Percentiles rank a stretch among this genome's conserved stretches.
Conservation (phyloP, 257 asterid species). For the Solanum tarapatanum region DNA sequence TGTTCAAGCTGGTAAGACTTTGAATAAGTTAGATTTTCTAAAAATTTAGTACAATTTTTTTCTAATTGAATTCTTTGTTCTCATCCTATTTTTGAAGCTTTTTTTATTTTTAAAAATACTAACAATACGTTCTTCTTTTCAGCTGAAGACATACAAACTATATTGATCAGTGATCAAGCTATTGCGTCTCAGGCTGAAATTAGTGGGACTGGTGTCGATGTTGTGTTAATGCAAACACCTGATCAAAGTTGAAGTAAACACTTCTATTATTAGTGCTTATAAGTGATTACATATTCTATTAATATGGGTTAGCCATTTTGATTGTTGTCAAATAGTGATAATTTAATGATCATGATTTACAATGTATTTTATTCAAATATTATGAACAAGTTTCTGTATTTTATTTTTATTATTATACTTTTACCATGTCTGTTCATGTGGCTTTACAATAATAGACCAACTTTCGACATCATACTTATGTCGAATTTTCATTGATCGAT, state of each 20-base stretch:
- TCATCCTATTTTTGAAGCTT: neutral
- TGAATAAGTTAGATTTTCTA: neutral
- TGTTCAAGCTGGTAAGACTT: neutral
- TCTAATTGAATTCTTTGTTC: neutral
- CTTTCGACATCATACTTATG: neutral
- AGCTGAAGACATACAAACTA: neutral
- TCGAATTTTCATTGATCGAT: neutral
- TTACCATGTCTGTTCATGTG: neutral
- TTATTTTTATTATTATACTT: neutral
- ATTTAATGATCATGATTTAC: neutral
- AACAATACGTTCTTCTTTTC: neutral
- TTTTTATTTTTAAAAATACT: neutral
- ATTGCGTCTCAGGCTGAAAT: neutral
- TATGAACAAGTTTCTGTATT: neutral
- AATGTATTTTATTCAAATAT: neutral
- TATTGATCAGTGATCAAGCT: neutral
- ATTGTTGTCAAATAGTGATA: neutral
- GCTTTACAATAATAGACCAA: neutral
- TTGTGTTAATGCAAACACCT: neutral
- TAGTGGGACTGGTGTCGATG: neutral
- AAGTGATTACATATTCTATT: neutral
- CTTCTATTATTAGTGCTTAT: neutral
- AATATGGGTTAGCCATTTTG: neutral
- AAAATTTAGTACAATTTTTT: neutral
- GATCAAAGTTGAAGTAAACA: neutral